These are phyloP conservation scores for Edaphochlamys debaryana DNA, from an alignment of 139 green algal species.

Conservation along the genomic window DNA sequence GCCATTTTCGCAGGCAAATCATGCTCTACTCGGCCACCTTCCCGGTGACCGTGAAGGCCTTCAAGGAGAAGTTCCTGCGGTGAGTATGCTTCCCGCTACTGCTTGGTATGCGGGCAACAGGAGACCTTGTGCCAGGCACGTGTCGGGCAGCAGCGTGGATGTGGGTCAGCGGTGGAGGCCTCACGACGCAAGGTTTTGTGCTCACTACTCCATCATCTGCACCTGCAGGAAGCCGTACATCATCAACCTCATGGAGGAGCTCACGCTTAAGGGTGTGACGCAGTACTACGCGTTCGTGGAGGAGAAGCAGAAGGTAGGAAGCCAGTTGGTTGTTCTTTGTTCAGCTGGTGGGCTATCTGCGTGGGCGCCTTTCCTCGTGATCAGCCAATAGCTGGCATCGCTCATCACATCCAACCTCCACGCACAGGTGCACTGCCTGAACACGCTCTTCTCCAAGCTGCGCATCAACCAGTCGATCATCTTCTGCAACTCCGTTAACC, in stretches of 20 bases:
- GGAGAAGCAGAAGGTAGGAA: conserved; percentile 99
- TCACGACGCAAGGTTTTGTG: no score
- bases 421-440: conserved; percentile 87
- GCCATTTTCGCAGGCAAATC: conserved; percentile 97
- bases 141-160: no score
- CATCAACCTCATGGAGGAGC: conserved; percentile 99
- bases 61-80: conserved; percentile 95
- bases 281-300: conserved; percentile 99
- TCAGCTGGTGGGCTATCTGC: not conserved
- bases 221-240: conserved; percentile 93
- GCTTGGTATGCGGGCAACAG: no score
- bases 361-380: not conserved
- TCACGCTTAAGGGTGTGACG: conserved; percentile 96
- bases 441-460: conserved; percentile 96
- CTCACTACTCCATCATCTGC: no score
- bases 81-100: not conserved
- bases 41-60: conserved; percentile 98
- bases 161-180: no score
- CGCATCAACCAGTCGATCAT: conserved; percentile 99
- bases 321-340: not conserved
- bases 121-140: no score
- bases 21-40: conserved; percentile 98
- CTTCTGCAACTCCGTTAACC: conserved; percentile 99
- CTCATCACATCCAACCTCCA: no score
- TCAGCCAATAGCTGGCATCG: no score